A percentile compares a stretch with the other conserved stretches of the same genome.
Conservation (phyloP, 306 rosid species). For the Acacia melanoxylon region DNA sequence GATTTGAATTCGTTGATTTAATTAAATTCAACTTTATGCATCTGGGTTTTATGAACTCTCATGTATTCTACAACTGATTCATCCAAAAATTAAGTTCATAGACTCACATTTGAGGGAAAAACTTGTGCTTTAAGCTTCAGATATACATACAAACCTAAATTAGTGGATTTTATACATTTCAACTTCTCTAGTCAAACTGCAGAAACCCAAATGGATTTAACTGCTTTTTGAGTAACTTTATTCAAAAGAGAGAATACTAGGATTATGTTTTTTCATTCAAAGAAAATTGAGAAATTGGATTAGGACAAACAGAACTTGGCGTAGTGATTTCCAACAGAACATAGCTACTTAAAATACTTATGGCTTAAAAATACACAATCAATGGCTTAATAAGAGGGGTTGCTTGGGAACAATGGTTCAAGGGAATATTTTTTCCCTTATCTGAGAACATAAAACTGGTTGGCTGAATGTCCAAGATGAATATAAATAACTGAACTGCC, state of each 20-base stretch:
- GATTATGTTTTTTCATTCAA: not conserved
- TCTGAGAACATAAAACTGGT: not conserved
- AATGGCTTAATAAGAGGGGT: too few species aligned
- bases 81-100: slow-evolving; percentile 18
- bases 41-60: not conserved
- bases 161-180: not conserved
- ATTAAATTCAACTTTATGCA: too few species aligned
- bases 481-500: not conserved
- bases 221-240: not conserved
- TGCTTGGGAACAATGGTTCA: not conserved
- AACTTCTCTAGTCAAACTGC: slow-evolving; percentile 11
- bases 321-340: not conserved
- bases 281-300: not conserved
- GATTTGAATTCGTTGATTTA: too few species aligned
- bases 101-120: slow-evolving; percentile 9
- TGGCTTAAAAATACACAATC: too few species aligned
- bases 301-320: not conserved
- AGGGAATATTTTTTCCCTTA: not conserved
- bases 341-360: not conserved
- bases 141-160: not conserved
- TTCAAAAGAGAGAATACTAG: not conserved
- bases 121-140: slow-evolving; percentile 28
- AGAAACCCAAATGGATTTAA: slow-evolving; percentile 18
- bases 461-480: not conserved
- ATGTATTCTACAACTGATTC: slow-evolving; percentile 29